These are phyloP conservation scores for Calonectria pauciramosa DNA, from an alignment of 2,329 filamentous ascomycete genomes.

Conservation along the genomic window DNA sequence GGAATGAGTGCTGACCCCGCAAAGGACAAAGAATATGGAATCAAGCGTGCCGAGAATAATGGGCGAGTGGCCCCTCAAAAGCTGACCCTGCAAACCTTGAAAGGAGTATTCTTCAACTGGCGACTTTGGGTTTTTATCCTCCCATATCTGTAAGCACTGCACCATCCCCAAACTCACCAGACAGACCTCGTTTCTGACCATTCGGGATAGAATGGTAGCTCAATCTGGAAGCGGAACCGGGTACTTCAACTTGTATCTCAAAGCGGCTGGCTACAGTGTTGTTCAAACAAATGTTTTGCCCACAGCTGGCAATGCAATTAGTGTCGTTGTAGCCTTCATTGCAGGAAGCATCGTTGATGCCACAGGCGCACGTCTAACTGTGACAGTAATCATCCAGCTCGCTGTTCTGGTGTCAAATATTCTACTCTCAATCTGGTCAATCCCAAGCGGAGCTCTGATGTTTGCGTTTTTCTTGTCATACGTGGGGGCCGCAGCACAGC, in stretches of 20 bases:
- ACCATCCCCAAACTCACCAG: no score
- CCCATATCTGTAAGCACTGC: constrained; percentile 6
- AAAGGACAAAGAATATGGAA: constrained; percentile 28
- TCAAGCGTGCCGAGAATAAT: constrained; percentile 22
- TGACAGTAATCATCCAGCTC: constrained; percentile 12
- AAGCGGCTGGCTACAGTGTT: constrained; percentile 12
- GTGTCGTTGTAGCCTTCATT: constrained; percentile 7
- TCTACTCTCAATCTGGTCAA: constrained; percentile 13
- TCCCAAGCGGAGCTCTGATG: constrained; percentile 5
- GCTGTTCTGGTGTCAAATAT: constrained; percentile 11
- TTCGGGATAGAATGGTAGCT: constrained; percentile 9
- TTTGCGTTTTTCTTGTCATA: constrained; percentile 23
- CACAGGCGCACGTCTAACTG: constrained; percentile 6
- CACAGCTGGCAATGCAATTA: constrained; percentile 16
- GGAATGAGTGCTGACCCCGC: neutral
- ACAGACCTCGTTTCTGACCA: neutral
- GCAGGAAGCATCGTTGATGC: constrained; percentile 15
- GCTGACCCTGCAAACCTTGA: constrained; percentile 7
- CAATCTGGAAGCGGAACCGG: constrained; percentile 14
- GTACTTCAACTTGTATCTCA: constrained; percentile 23
- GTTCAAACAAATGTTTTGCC: constrained; percentile 9
- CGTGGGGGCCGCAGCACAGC: constrained; percentile 13
- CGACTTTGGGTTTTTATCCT: constrained; percentile 18
- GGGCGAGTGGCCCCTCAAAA: constrained; percentile 26
- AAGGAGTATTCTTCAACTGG: constrained; percentile 12